Evolutionary conservation across 2,329 filamentous ascomycete species (phyloP), one percentile per base, ranked within the genome.

Genomic region (Colletotrichum viniferum): DNA sequence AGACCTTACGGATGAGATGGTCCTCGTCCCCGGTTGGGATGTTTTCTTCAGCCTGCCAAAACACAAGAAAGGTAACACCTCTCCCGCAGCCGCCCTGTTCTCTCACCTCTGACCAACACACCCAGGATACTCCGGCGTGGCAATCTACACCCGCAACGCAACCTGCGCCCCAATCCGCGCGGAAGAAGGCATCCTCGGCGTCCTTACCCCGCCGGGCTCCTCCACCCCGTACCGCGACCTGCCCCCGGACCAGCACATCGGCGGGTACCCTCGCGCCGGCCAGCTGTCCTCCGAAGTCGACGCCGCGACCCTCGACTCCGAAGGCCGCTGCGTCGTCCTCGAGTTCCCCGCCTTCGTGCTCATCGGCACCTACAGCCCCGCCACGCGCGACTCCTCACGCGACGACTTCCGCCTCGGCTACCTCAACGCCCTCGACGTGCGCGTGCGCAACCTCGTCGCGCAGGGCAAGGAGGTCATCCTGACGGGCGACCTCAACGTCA

Each of bases 331-430:
- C 79, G 92, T 98, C 9, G 89, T 98, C 58, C 88, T 99, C 5
- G 97, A 98, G 81, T 98, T 99, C 79, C 95, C 96, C 0, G 96
- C 95, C 4, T 98, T 99, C 82, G 95, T 99, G 6, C 90, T 99
- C 18, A 91, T 99, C 66, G 97, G 96, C 5, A 93, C 97, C 3
- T 98, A 99, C 85, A 95, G 94, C 79, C 97, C 97, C 13, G 97
- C 96, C 26, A 96, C 94, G 80, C 92, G 96, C 74, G 96, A 98
- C 79, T 95, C 97, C 76, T 91, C 92, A 4, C 91, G 97, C 30
- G 93, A 96, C 79, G 92, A 94, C 77, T 99, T 98, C 81, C 93
- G 96, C 16, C 88, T 94, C 70, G 92, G 90, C 26, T 99, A 97
- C 81, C 88, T 98, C 55, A 91, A 92, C 77, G 92, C 95, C 4